Evolutionary conservation across 371 early-diverging fungal genomes (phyloP).

Genomic region (Haplosporangium sp.): DNA sequence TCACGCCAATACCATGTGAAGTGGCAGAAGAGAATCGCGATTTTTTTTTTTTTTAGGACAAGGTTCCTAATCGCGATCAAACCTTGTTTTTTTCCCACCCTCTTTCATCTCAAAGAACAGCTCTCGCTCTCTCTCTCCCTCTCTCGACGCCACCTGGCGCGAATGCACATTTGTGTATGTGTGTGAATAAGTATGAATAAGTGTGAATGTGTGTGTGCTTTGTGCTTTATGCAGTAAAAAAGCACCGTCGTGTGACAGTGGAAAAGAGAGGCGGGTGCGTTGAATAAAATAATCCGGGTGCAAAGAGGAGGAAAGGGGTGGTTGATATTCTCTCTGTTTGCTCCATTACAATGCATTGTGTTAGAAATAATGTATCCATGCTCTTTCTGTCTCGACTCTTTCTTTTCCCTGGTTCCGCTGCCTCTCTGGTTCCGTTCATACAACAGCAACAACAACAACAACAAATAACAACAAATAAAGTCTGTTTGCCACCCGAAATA

Average conservation of each 20-base stretch:
- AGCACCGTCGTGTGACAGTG: not conserved
- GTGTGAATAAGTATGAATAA: no score
- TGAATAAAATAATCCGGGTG: not conserved
- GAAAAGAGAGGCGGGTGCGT: not conserved
- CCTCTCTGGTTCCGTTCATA: not conserved
- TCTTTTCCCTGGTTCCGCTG: slow-evolving; percentile 7
- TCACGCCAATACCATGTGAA: not conserved
- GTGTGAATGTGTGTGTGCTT: no score
- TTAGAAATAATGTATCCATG: slow-evolving; percentile 18
- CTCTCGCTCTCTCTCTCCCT: not conserved
- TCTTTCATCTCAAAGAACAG: not conserved
- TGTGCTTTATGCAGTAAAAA: not conserved
- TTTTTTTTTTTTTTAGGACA: slow-evolving; percentile 1
- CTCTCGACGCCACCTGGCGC: not conserved
- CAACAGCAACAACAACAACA: no score
- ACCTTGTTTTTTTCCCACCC: slow-evolving; percentile 37
- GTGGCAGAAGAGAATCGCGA: not conserved
- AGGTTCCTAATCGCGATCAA: slow-evolving; percentile 31
- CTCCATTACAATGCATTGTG: not conserved
- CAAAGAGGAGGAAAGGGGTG: no score
- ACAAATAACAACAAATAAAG: not conserved
- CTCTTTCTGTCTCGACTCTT: not conserved
- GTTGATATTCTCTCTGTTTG: not conserved
- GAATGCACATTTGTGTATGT: not conserved
- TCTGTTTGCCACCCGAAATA: no score